A percentile compares a stretch with the other conserved stretches of the same genome.
Evolutionary conservation across 2,329 filamentous ascomycete species (phyloP).

Genomic region (Zymoseptoria crescenta): DNA sequence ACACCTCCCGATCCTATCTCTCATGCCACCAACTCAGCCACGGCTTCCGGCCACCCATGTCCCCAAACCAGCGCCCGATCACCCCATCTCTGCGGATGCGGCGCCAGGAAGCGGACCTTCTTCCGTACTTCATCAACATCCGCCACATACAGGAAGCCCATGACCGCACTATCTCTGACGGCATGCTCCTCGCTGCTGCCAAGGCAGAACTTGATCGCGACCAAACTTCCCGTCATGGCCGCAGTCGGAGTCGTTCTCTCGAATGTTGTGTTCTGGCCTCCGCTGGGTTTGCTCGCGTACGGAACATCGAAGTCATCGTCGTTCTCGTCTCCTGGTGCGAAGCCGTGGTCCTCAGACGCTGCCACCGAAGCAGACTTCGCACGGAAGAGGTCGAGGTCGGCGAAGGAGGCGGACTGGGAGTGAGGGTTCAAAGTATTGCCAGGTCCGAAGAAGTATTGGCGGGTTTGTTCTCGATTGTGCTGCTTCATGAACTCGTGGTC

Average conservation of each 20-base stretch:
- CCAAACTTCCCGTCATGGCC: slow-evolving; percentile 68
- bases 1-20: not conserved
- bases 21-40: slow-evolving; percentile 63
- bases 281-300: slow-evolving; percentile 23
- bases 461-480: slow-evolving; percentile 66
- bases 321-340: slow-evolving; percentile 37
- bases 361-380: slow-evolving; percentile 17
- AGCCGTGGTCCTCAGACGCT: slow-evolving; percentile 18
- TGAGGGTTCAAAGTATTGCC: slow-evolving; percentile 67
- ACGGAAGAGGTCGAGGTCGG: slow-evolving; percentile 59
- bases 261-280: slow-evolving; percentile 9
- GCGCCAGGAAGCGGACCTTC: slow-evolving; percentile 72
- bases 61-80: slow-evolving; percentile 76
- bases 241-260: slow-evolving; percentile 55
- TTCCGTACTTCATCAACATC: slow-evolving; percentile 81
- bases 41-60: slow-evolving; percentile 70
- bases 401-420: slow-evolving; percentile 75
- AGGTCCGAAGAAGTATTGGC: slow-evolving; percentile 91
- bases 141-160: slow-evolving; percentile 88
- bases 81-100: slow-evolving; percentile 73
- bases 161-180: slow-evolving; percentile 72
- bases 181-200: slow-evolving; percentile 59
- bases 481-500: slow-evolving; percentile 67
- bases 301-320: slow-evolving; percentile 42
- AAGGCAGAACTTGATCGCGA: slow-evolving; percentile 72